Evolutionary conservation across 148 eudicot species (phyloP).

Genomic region (Rhododendron ferrugineum): DNA sequence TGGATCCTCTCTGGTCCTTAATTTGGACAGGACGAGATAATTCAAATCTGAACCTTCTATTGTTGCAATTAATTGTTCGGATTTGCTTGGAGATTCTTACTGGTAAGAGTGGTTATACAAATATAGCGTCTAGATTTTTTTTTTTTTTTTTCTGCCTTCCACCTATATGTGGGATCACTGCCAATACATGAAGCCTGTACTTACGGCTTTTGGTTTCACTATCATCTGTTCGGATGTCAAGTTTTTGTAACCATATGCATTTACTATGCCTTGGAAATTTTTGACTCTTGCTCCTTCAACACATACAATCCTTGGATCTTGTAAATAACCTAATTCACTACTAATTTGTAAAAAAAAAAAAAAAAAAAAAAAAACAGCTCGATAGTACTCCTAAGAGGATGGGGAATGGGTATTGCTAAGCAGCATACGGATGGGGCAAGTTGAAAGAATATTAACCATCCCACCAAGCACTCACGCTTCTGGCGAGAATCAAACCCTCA

Average conservation of each 20-base stretch:
- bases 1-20: too few species aligned
- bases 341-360: not conserved
- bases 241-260: not conserved
- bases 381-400: too few species aligned
- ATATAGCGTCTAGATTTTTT: not conserved
- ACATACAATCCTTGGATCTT: not conserved
- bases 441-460: too few species aligned
- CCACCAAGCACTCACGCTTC: too few species aligned
- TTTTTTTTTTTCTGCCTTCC: not conserved
- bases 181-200: not conserved
- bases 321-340: not conserved
- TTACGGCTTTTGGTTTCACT: not conserved
- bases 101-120: not conserved
- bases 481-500: too few species aligned
- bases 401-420: too few species aligned
- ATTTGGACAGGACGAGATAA: too few species aligned
- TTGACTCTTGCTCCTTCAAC: not conserved
- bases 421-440: too few species aligned
- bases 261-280: not conserved
- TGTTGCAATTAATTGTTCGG: too few species aligned
- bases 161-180: not conserved
- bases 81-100: too few species aligned
- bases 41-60: too few species aligned
- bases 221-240: conserved; percentile 1
- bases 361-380: too few species aligned